Evolutionary conservation across 257 asterid genomes (phyloP).

Genomic region (Nicotiana otophora): DNA sequence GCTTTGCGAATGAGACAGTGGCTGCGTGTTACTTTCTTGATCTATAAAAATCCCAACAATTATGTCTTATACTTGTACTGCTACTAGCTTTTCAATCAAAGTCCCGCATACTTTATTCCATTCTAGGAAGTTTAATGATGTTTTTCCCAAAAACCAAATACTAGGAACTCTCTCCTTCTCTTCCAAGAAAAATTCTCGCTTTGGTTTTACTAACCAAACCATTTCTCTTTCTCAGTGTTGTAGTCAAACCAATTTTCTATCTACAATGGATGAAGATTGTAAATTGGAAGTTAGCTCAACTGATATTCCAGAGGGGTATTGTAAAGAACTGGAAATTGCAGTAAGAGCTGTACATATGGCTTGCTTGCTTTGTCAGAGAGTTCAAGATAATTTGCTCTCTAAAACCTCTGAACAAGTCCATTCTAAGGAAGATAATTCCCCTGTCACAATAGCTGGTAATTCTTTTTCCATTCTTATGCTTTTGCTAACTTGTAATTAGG

Average conservation of each 20-base stretch:
- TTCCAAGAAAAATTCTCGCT: slow-evolving; percentile 8
- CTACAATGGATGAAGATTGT: slow-evolving; percentile 26
- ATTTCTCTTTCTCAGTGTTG: neutral
- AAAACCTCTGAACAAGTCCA: slow-evolving; percentile 33
- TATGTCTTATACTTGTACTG: slow-evolving; percentile 18
- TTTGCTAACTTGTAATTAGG: neutral
- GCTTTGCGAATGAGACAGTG: neutral
- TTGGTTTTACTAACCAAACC: slow-evolving; percentile 3
- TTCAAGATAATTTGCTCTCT: slow-evolving; percentile 43
- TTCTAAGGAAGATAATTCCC: slow-evolving; percentile 72
- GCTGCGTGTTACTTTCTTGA: neutral
- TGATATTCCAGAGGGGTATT: slow-evolving; percentile 21
- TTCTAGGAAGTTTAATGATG: neutral
- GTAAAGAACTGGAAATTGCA: slow-evolving; percentile 55
- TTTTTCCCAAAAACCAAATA: slow-evolving; percentile 2
- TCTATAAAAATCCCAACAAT: neutral
- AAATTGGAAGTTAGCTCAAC: slow-evolving; percentile 19
- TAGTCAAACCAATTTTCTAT: slow-evolving; percentile 11
- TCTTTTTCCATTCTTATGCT: neutral
- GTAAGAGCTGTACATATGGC: slow-evolving; percentile 90
- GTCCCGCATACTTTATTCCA: slow-evolving; percentile 13
- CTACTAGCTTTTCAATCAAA: slow-evolving; percentile 20
- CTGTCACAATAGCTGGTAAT: slow-evolving; percentile 75
- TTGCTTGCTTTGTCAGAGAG: slow-evolving; percentile 52
- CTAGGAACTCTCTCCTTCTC: slow-evolving; percentile 3